phyloP scores from a whole-genome alignment of 1,284 basidiomycete genomes.

The Pholiota adiposa region DNA sequence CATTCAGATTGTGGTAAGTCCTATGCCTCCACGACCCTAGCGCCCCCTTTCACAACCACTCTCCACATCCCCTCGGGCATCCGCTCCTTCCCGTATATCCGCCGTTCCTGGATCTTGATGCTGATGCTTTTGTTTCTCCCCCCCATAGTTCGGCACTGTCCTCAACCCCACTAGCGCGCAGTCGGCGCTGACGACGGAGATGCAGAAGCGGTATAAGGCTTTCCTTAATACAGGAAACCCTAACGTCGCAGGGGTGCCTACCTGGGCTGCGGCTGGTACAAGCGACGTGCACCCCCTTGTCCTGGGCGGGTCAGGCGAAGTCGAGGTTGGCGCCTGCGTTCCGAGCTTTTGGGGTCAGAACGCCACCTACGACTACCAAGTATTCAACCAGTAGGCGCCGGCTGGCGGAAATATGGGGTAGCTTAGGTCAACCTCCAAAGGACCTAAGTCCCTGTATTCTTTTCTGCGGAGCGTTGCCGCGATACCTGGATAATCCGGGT shows the following conservation, averaged over 20 bases:
- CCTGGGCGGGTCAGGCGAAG: conserved; percentile 58
- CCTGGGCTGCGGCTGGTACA: conserved; percentile 56
- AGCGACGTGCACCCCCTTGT: conserved; percentile 55
- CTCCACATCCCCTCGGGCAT: neutral
- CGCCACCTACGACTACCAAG: conserved; percentile 74
- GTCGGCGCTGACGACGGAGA: conserved; percentile 58
- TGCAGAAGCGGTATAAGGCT: conserved; percentile 70
- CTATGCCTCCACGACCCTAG: conserved; percentile 3
- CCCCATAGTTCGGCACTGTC: conserved; percentile 66
- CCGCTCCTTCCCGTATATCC: neutral
- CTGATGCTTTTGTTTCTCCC: conserved; percentile 11
- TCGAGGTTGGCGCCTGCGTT: conserved; percentile 59
- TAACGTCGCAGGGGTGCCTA: conserved; percentile 49
- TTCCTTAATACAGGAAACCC: conserved; percentile 67
- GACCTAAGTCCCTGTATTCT: neutral
- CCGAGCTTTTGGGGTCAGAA: conserved; percentile 66
- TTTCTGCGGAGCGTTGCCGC: neutral
- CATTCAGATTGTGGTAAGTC: conserved; percentile 70
- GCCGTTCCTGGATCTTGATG: neutral
- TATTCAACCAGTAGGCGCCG: conserved; percentile 50
- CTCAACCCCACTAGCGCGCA: conserved; percentile 59
- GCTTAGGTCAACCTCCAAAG: neutral
- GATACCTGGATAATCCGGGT: neutral
- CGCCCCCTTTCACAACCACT: neutral
- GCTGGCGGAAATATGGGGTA: no score